Base-by-base conservation (phyloP, 1,284 basidiomycete genomes). In the Rhodotorula sp. region DNA sequence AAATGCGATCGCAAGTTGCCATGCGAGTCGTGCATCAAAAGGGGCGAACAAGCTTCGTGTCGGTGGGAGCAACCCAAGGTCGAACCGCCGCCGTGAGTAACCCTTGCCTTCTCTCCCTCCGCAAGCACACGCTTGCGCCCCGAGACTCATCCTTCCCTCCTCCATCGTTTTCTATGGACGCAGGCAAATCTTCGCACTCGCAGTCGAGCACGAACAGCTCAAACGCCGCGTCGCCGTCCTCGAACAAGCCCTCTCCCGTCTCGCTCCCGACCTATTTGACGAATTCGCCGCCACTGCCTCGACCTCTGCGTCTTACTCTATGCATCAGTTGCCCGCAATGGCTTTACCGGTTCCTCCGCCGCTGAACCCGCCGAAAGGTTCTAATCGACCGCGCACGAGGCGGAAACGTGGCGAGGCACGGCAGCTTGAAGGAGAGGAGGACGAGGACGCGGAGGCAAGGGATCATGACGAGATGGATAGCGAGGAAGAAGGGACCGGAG, bases 1-100 rank as follows among this genome's bases (percentile, higher is more conserved):
- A 87, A 85, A 77, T 87, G 86, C 77, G 85, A 87, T 79, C 84
- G 86, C 82, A 76, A 82, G 8, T 84, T 86, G 69, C 86, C 85
- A 59, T 87, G 86, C 78, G 85, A 84, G 15, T 86, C 86, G 1
- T 87, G 86, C 77, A 80, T 81, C 67, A 81, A 85, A 46, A 83
- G 86, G 54, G 83, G 83, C 51, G 86, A 87, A 77, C 83, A 83
- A 75, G 79, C 80, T 66, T 85, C 84, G 77, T 87, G 86, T 74
- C 83, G 85, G 72, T 87, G 71, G 71, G 68, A 66, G n/a, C 58
- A 66, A 20, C 42, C 68, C 6, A 56, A 54, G 33, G 60, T 67
- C 20, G 62, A 67, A 6, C 57, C 59, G 0, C 48, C 61, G 1
- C 65, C 68, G 60, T 61, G 24, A 20, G 48, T 37, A 10, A 5